Conservation (phyloP, 1,284 basidiomycete species). For the Ceratobasidium theobromae region DNA sequence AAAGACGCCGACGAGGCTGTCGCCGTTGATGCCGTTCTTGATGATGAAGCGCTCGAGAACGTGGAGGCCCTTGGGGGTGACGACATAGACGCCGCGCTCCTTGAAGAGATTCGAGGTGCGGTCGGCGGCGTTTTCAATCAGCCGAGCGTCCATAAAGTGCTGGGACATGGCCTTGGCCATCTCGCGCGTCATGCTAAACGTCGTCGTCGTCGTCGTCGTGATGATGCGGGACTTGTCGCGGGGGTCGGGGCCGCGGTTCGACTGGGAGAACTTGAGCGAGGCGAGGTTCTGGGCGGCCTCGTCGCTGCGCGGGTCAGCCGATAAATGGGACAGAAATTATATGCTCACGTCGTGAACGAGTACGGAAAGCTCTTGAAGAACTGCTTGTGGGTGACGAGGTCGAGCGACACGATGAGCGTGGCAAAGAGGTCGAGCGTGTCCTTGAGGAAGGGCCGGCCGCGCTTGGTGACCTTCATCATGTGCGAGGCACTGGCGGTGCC, state of each 20-base stretch:
- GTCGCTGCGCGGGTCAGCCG: conserved; percentile 58
- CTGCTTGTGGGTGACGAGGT: conserved; percentile 86
- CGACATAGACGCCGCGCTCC: conserved; percentile 92
- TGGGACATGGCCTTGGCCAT: conserved; percentile 99
- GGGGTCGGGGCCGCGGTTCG: conserved; percentile 96
- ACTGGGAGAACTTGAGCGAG: conserved; percentile 98
- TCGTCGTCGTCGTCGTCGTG: conserved; percentile 98
- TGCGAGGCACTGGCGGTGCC: conserved; percentile 69
- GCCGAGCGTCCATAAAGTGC: conserved; percentile 97
- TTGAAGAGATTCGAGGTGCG: conserved; percentile 88
- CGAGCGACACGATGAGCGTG: conserved; percentile 91
- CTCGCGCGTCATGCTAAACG: conserved; percentile 98
- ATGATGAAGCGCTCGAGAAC: conserved; percentile 98
- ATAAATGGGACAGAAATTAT: conserved; percentile 1
- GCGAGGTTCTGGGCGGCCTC: conserved; percentile 93
- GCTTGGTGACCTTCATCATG: conserved; percentile 96
- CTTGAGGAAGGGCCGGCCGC: conserved; percentile 93
- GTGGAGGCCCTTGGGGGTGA: conserved; percentile 97
- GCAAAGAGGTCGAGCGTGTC: conserved; percentile 98
- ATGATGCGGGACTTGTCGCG: conserved; percentile 96
- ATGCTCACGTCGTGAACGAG: conserved; percentile 89
- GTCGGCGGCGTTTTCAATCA: conserved; percentile 96
- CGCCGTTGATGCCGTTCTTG: conserved; percentile 97
- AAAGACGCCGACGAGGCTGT: conserved; percentile 89
- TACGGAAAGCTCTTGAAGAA: conserved; percentile 95